Conservation (phyloP, 1,284 basidiomycete species). For the Xerocomus amazonicus region DNA sequence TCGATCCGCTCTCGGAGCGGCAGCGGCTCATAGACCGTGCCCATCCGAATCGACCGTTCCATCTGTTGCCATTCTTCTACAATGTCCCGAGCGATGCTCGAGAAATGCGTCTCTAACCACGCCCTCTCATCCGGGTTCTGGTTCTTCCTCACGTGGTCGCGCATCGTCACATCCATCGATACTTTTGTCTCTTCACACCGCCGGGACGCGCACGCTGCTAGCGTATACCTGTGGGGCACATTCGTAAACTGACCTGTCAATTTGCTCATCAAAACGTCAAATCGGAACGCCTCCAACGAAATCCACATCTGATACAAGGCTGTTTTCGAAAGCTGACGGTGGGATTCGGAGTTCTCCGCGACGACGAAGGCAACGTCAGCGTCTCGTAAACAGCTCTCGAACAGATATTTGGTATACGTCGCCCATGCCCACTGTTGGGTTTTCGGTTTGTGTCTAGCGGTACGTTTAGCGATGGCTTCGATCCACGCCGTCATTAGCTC, state of each 20-base stretch:
- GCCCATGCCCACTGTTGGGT: constrained; percentile 35
- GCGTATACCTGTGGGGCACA: constrained; percentile 1
- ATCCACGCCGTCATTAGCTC: constrained; percentile 32
- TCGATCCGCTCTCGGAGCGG: constrained; percentile 41
- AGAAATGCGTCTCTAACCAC: constrained; percentile 39
- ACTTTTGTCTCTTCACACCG: background rate
- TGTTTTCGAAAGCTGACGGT: constrained; percentile 38
- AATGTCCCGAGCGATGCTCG: constrained; percentile 30
- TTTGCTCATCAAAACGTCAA: constrained; percentile 29
- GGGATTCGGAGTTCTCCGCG: constrained; percentile 35
- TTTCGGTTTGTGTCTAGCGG: constrained; percentile 5
- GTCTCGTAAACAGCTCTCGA: constrained; percentile 41
- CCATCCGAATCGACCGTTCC: constrained; percentile 28
- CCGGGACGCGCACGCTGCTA: constrained; percentile 10
- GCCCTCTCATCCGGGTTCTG: constrained; percentile 23
- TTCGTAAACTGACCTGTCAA: constrained; percentile 13
- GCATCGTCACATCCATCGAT: constrained; percentile 15
- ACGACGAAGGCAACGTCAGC: constrained; percentile 38
- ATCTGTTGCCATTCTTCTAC: constrained; percentile 37
- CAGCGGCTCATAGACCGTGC: constrained; percentile 41
- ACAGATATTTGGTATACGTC: constrained; percentile 40
- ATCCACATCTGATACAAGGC: constrained; percentile 37
- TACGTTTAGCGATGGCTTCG: constrained; percentile 11
- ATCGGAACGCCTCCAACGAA: constrained; percentile 35
- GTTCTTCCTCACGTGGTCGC: constrained; percentile 14